phyloP scores from a whole-genome alignment of 2,329 filamentous ascomycete species.

The Neurospora sp. region DNA sequence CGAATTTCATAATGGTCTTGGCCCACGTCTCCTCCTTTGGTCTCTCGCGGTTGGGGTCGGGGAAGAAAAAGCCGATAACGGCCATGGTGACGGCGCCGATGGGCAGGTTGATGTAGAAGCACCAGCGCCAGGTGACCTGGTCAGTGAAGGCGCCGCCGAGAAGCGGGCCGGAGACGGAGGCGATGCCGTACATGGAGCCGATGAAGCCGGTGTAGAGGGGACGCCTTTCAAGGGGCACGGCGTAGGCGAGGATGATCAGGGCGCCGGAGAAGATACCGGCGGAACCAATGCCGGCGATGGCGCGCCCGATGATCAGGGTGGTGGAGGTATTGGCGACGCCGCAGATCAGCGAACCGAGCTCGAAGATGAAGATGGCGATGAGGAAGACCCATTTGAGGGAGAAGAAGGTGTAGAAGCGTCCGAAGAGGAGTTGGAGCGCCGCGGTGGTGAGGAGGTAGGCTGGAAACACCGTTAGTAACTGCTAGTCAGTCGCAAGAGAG shows the following conservation, averaged over 20 bases:
- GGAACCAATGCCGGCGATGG: slow-evolving; percentile 25
- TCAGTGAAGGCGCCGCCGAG: slow-evolving; percentile 21
- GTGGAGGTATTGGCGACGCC: slow-evolving; percentile 20
- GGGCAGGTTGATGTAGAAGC: slow-evolving; percentile 27
- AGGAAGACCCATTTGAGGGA: slow-evolving; percentile 29
- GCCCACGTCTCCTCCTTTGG: slow-evolving; percentile 10
- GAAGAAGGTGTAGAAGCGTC: slow-evolving; percentile 31
- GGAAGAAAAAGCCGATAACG: slow-evolving; percentile 20
- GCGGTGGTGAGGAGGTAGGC: slow-evolving; percentile 29
- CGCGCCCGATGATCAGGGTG: slow-evolving; percentile 22
- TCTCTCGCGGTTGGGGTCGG: slow-evolving; percentile 13
- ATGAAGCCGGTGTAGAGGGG: slow-evolving; percentile 27
- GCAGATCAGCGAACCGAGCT: slow-evolving; percentile 30
- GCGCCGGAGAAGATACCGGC: slow-evolving; percentile 33
- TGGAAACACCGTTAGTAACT: no score
- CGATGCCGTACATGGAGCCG: slow-evolving; percentile 34
- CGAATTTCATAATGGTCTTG: slow-evolving; percentile 18
- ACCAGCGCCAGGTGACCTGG: slow-evolving; percentile 25
- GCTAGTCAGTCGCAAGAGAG: no score
- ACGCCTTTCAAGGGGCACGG: slow-evolving; percentile 18
- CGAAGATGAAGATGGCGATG: slow-evolving; percentile 27
- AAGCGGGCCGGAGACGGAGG: slow-evolving; percentile 21
- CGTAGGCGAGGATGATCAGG: slow-evolving; percentile 26
- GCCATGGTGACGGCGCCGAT: slow-evolving; percentile 23
- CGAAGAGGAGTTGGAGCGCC: slow-evolving; percentile 26